phyloP scores from a whole-genome alignment of 257 asterid genomes.

The Solanum pinnatisectum region DNA sequence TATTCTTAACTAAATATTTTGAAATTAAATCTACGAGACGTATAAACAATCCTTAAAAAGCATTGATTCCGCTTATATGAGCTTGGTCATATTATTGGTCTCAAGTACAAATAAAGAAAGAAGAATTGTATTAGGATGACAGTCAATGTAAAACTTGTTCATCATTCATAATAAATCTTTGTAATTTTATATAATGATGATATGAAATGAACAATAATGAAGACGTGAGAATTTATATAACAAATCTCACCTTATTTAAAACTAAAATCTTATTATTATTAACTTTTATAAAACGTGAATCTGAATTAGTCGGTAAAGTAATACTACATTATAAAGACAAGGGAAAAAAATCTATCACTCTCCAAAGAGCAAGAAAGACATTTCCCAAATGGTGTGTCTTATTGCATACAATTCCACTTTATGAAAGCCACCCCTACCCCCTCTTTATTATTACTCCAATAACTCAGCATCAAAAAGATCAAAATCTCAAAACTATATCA shows the following conservation, averaged over 20 bases:
- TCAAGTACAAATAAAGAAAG: background rate
- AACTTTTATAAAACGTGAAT: background rate
- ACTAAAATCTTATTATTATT: fast-evolving
- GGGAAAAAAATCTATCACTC: background rate
- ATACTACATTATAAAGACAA: background rate
- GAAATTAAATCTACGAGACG: fast-evolving
- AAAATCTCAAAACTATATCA: background rate
- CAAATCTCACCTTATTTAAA: fast-evolving
- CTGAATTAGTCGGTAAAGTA: background rate
- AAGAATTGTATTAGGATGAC: background rate
- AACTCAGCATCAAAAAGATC: background rate
- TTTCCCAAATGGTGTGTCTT: background rate
- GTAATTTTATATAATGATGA: background rate
- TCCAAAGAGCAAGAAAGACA: conserved; percentile 14
- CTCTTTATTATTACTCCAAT: background rate
- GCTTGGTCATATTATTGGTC: background rate
- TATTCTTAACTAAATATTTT: background rate
- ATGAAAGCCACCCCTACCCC: conserved; percentile 9
- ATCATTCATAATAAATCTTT: background rate
- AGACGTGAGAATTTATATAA: background rate
- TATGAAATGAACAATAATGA: background rate
- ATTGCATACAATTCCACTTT: conserved; percentile 12
- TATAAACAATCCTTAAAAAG: fast-evolving
- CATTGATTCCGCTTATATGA: background rate
- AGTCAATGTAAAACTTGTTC: fast-evolving